Evolutionary conservation across 768 basidiomycete genomes (phyloP).

Genomic region (Hericium coralloides): DNA sequence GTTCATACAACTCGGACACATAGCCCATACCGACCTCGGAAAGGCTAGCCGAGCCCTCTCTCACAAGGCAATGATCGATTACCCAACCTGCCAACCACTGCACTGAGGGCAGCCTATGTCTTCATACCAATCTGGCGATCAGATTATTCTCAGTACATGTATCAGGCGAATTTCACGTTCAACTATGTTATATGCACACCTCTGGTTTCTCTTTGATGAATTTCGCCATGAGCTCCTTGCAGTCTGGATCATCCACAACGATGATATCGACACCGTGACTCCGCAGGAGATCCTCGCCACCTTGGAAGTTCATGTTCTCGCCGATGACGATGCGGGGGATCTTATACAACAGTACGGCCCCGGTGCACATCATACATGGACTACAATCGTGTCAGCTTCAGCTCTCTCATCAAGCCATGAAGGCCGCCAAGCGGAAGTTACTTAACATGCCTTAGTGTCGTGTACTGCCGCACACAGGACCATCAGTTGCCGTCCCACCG

Average conservation of each 20-base stretch:
- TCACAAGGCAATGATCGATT: background rate
- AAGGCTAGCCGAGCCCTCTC: too few relatives aligned
- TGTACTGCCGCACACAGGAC: constrained; percentile 21
- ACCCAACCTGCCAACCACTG: too few relatives aligned
- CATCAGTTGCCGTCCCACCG: too few relatives aligned
- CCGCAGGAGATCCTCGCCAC: constrained; percentile 45
- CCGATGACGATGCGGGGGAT: constrained; percentile 61
- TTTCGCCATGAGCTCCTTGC: constrained; percentile 43
- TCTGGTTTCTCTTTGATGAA: constrained; percentile 52
- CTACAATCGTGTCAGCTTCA: constrained; percentile 20
- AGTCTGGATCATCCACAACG: constrained; percentile 33
- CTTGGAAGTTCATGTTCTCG: constrained; percentile 47
- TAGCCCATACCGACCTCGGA: too few relatives aligned
- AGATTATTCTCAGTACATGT: constrained; percentile 1
- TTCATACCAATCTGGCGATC: constrained; percentile 44
- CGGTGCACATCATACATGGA: constrained; percentile 61
- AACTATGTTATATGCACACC: constrained; percentile 22
- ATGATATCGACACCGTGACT: constrained; percentile 41
- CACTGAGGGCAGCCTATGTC: constrained; percentile 39
- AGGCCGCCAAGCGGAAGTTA: too few relatives aligned
- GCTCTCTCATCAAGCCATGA: too few relatives aligned
- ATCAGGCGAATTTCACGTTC: background rate
- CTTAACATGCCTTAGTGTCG: constrained; percentile 26
- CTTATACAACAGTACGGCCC: constrained; percentile 52
- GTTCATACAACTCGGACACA: too few relatives aligned